These are phyloP conservation scores for Pachysolen tannophilus DNA, from an alignment of 805 yeast genomes.

Conservation along the genomic window DNA sequence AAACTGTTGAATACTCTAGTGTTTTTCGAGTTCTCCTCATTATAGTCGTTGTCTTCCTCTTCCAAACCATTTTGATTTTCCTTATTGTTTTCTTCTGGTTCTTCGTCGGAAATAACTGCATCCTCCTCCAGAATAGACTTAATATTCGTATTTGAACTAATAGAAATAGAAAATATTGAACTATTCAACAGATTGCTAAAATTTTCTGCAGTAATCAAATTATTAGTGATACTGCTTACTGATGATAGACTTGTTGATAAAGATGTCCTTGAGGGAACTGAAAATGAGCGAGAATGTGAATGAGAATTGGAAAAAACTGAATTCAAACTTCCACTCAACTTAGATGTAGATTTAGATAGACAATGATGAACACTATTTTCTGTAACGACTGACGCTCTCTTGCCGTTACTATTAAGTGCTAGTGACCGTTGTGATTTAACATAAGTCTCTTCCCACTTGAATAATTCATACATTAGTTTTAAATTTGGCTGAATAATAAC, in stretches of 20 bases:
- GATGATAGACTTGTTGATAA: slow-evolving; percentile 8
- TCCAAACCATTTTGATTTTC: slow-evolving; percentile 1
- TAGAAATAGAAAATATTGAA: neutral
- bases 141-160: no score
- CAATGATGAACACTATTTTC: neutral
- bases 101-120: slow-evolving; percentile 8
- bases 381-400: neutral
- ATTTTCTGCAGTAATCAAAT: neutral
- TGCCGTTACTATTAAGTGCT: neutral
- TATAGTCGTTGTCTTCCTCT: slow-evolving; percentile 14
- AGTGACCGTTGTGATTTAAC: slow-evolving; percentile 11
- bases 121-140: slow-evolving; percentile 3
- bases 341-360: neutral
- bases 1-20: slow-evolving; percentile 8
- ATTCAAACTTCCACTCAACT: neutral
- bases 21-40: slow-evolving; percentile 16
- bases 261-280: slow-evolving; percentile 5
- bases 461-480: slow-evolving; percentile 83
- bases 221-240: slow-evolving; percentile 1
- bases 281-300: slow-evolving; percentile 1
- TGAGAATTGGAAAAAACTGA: slow-evolving; percentile 2
- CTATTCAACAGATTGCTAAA: neutral
- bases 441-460: slow-evolving; percentile 52
- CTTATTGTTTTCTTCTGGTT: slow-evolving; percentile 1
- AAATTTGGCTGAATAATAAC: slow-evolving; percentile 92